Evolutionary conservation across 768 basidiomycete species (phyloP).

Genomic region (Piloderma croceum): DNA sequence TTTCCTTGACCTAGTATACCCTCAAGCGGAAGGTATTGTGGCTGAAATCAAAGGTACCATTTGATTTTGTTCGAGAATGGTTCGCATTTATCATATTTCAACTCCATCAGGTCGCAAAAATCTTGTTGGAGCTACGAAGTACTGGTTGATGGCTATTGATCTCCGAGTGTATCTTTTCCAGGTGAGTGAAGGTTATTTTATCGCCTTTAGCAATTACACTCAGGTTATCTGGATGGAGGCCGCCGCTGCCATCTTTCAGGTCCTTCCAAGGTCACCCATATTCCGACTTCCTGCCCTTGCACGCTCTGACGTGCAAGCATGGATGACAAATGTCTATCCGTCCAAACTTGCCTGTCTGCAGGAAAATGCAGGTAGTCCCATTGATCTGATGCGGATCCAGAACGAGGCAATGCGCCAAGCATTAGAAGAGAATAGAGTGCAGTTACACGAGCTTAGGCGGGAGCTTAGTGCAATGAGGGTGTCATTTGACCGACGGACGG

Average conservation of each 20-base stretch:
- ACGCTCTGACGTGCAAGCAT: slow-evolving; percentile 6
- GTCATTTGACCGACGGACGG: slow-evolving; percentile 11
- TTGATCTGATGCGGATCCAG: slow-evolving; percentile 17
- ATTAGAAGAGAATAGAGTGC: slow-evolving; percentile 13
- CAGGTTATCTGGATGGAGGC: too few species aligned
- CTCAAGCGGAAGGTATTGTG: slow-evolving; percentile 21
- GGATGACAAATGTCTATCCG: slow-evolving; percentile 8
- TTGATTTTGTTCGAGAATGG: too few species aligned
- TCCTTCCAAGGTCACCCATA: slow-evolving; percentile 4
- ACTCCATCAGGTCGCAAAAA: slow-evolving; percentile 15
- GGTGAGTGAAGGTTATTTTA: too few species aligned
- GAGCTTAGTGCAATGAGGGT: too few species aligned
- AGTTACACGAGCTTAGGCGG: slow-evolving; percentile 2
- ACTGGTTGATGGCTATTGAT: slow-evolving; percentile 22
- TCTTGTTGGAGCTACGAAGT: slow-evolving; percentile 18
- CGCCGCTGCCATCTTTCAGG: slow-evolving; percentile 12
- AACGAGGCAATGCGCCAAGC: slow-evolving; percentile 14
- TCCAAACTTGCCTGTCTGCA: slow-evolving; percentile 8
- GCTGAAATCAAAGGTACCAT: slow-evolving; percentile 13
- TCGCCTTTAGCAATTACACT: too few species aligned
- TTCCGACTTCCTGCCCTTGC: slow-evolving; percentile 12
- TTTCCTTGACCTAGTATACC: slow-evolving; percentile 22
- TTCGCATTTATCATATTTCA: too few species aligned
- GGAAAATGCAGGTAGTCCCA: slow-evolving; percentile 12
- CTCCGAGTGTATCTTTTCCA: slow-evolving; percentile 18